Evolutionary conservation across 2,329 filamentous ascomycete species (phyloP), one percentile per base, ranked within the genome.

Genomic region (Beauveria asiatica): DNA sequence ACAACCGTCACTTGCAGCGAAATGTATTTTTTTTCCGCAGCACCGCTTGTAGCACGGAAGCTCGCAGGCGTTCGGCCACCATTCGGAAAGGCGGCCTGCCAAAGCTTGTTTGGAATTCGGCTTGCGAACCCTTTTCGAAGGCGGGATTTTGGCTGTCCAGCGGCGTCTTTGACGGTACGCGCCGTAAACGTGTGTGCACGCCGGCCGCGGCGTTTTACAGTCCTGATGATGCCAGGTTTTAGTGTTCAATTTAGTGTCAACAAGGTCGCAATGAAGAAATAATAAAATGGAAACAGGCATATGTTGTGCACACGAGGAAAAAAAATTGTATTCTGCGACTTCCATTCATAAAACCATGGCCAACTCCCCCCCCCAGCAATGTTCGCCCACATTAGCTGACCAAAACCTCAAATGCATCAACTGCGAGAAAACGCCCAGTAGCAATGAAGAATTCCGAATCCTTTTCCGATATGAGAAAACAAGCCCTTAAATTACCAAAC

Each of bases 321-420:
- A 59, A 27, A 51, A 9, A 9, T 39, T 52, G 39, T 45, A 44
- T 59, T 59, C 33, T 37, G 56, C 16, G 23, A 59, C 25, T 52
- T 41, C 25, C 45, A 21, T 19, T 51, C 46, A 58, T 59, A 33
- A 25, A 25, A 51, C 19, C 39, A 37, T 59, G 48, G 46, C 21
- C 56, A 52, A 52, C 46, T 57, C 52, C 39, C 45, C 33, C 27
- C 48, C 25, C 39, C 25, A 59, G 56, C 48, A 52, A 59, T 52
- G 46, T 42, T 50, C 42, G 53, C 53, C 53, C 19, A 48, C 27
- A 39, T 21, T 56, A 49, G 56, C 56, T 39, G 39, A 51, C 48
- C 56, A 58, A 33, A 58, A 16, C 27, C 39, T 39, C 48, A 25
- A 3, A 59, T 52, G 56, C 48, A 58, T 37, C 10, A 41, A 33